Evolutionary conservation across 2,329 filamentous ascomycete genomes (phyloP).

Genomic region (Apiospora saccharicola): DNA sequence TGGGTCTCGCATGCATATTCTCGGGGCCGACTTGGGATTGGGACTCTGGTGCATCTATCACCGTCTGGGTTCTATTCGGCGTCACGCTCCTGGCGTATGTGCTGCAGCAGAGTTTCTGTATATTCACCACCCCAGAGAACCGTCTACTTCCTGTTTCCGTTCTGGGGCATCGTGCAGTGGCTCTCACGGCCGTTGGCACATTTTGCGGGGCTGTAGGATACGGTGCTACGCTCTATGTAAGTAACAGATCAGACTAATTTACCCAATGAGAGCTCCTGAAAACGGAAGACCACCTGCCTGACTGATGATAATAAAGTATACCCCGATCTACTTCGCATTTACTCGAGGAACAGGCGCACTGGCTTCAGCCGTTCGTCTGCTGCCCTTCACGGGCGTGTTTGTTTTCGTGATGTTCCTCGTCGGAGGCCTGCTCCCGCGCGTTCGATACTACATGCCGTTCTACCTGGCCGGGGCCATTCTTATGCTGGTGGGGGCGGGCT

Average conservation of each 20-base stretch:
- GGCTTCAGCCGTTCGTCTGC: conserved; percentile 48
- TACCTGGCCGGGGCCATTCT: conserved; percentile 41
- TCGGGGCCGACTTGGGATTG: conserved; percentile 59
- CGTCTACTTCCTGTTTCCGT: conserved; percentile 57
- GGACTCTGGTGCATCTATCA: conserved; percentile 53
- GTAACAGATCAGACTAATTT: neutral
- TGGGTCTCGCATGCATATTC: conserved; percentile 58
- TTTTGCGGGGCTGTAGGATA: conserved; percentile 45
- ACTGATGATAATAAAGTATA: conserved; percentile 43
- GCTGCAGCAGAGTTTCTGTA: conserved; percentile 53
- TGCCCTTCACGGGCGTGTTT: conserved; percentile 54
- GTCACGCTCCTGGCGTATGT: conserved; percentile 52
- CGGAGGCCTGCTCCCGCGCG: conserved; percentile 46
- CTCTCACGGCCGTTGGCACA: conserved; percentile 53
- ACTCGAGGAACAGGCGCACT: conserved; percentile 50
- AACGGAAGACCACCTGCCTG: neutral
- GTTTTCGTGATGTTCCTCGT: conserved; percentile 66
- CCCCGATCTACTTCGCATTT: conserved; percentile 64
- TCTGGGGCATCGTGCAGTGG: conserved; percentile 45
- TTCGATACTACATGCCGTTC: conserved; percentile 47
- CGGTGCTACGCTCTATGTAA: conserved; percentile 51
- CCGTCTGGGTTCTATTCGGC: conserved; percentile 55
- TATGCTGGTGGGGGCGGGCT: conserved; percentile 37
- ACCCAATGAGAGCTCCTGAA: neutral
- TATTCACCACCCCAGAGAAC: conserved; percentile 51